Evolutionary conservation across 1,284 basidiomycete species (phyloP).

Genomic region (Fomes fomentarius): DNA sequence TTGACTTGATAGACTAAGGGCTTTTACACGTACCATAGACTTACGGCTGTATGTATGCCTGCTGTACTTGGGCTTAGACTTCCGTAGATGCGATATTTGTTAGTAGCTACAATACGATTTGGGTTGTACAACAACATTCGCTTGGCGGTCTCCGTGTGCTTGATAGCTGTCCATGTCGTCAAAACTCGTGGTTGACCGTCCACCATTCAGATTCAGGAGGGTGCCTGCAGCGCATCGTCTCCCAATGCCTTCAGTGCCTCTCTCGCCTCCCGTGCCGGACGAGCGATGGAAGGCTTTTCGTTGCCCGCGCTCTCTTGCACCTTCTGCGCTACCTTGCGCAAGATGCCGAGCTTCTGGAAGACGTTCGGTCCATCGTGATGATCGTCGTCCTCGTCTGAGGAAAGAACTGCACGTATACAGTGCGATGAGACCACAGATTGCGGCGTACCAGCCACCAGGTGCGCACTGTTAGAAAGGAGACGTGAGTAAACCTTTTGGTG

Average conservation of each 20-base stretch:
- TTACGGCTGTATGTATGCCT: too few relatives aligned
- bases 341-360: constrained; percentile 66
- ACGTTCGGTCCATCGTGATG: constrained; percentile 48
- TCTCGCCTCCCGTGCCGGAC: constrained; percentile 85
- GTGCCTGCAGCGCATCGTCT: constrained; percentile 27
- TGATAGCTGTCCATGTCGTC: too few relatives aligned
- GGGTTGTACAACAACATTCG: too few relatives aligned
- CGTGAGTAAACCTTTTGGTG: neutral
- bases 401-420: constrained; percentile 67
- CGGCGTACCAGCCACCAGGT: constrained; percentile 66
- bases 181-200: too few relatives aligned
- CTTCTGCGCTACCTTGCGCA: constrained; percentile 71
- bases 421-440: constrained; percentile 66
- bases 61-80: too few relatives aligned
- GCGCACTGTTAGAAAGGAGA: constrained; percentile 42
- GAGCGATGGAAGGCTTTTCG: constrained; percentile 76
- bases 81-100: too few relatives aligned
- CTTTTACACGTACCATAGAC: too few relatives aligned
- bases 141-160: too few relatives aligned
- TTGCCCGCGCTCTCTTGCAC: constrained; percentile 70
- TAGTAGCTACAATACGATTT: too few relatives aligned
- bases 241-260: constrained; percentile 66
- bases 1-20: too few relatives aligned
- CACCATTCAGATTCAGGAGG: too few relatives aligned
- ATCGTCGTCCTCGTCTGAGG: constrained; percentile 46